phyloP scores from a whole-genome alignment of 202 grass and related monocot genomes.

The Bolboschoenoplectus hybrid region DNA sequence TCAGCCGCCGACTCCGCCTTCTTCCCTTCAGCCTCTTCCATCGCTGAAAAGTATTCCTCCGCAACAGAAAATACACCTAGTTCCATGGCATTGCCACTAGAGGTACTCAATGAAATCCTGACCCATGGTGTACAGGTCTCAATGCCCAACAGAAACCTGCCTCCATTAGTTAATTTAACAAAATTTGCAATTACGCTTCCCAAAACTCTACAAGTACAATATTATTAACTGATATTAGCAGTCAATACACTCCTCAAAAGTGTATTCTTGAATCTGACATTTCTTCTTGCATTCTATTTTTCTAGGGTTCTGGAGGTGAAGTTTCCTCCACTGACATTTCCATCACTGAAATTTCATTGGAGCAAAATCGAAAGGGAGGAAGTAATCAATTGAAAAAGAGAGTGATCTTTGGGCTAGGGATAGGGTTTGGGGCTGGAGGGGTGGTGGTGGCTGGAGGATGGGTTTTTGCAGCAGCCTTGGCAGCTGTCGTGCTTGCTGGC shows the following conservation, averaged over 20 bases:
- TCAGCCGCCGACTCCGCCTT: constrained; percentile 33
- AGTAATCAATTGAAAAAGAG: constrained; percentile 61
- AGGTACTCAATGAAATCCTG: constrained; percentile 21
- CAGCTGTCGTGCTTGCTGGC: constrained; percentile 48
- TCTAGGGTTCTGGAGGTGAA: not conserved
- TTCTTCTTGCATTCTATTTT: not conserved
- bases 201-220: not conserved
- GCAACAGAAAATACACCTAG: constrained; percentile 5
- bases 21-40: not conserved
- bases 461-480: constrained; percentile 56
- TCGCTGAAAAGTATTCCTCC: not conserved
- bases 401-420: constrained; percentile 74
- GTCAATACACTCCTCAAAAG: not conserved
- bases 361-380: constrained; percentile 36
- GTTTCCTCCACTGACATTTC: constrained; percentile 14
- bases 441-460: constrained; percentile 73
- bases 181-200: not conserved
- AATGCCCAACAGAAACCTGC: not conserved
- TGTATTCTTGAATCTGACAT: not conserved
- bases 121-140: not conserved
- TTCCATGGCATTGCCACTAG: constrained; percentile 18
- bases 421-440: constrained; percentile 82
- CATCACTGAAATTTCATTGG: constrained; percentile 24
- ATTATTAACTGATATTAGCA: not conserved
- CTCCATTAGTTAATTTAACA: not conserved